These are phyloP conservation scores for Choiromyces venosus DNA, from an alignment of 495 filamentous ascomycete species.

Conservation along the genomic window DNA sequence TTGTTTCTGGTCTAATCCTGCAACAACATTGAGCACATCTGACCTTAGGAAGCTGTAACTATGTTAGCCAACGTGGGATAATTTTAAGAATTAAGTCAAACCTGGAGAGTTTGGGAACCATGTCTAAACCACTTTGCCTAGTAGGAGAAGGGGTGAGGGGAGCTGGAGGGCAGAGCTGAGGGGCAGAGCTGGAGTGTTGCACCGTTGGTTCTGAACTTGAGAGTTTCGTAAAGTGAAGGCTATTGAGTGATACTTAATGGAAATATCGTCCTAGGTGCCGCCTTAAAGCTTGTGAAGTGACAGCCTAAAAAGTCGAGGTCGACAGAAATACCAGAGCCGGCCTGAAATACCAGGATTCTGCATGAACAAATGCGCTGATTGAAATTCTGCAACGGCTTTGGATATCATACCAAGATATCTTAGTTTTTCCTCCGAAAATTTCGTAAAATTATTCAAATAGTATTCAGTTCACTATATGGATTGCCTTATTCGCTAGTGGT, in stretches of 20 bases:
- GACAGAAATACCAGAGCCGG: background rate
- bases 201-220: background rate
- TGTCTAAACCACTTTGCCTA: background rate
- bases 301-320: background rate
- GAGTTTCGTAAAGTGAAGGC: background rate
- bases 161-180: background rate
- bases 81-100: background rate
- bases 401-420: background rate
- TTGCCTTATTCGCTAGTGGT: background rate
- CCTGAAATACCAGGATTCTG: background rate
- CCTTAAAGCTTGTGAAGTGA: background rate
- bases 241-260: background rate
- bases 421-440: background rate
- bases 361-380: background rate
- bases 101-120: background rate
- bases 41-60: background rate
- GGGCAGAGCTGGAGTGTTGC: background rate
- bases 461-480: background rate
- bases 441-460: too few species aligned
- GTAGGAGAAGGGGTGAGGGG: background rate
- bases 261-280: background rate
- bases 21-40: background rate
- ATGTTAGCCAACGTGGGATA: background rate
- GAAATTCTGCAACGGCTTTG: background rate
- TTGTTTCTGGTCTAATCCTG: background rate